Conservation (phyloP, 2,329 filamentous ascomycete genomes). For the Didymella keratinophila region DNA sequence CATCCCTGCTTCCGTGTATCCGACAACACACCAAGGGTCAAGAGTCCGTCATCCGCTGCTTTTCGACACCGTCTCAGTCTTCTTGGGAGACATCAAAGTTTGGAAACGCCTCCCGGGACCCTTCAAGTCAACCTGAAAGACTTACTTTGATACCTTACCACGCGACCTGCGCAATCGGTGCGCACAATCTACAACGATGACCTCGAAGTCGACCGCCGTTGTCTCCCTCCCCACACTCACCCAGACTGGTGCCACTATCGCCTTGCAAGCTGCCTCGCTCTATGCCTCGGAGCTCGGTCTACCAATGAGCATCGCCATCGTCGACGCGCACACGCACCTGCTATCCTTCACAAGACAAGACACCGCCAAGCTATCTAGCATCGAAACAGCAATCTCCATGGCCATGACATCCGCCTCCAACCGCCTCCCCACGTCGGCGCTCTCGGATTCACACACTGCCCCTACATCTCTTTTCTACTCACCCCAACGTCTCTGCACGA, state of each 20-base stretch:
- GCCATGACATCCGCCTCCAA: slow-evolving; percentile 64
- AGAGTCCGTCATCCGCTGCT: background rate
- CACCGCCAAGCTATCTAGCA: slow-evolving; percentile 58
- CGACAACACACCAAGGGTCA: background rate
- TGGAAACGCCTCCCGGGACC: no score
- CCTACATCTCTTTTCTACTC: slow-evolving; percentile 57
- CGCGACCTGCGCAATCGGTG: background rate
- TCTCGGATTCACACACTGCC: slow-evolving; percentile 58
- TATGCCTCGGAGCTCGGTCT: slow-evolving; percentile 39
- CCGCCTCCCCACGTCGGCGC: slow-evolving; percentile 58
- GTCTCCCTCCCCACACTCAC: slow-evolving; percentile 39
- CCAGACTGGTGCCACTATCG: slow-evolving; percentile 40
- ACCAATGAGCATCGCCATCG: slow-evolving; percentile 58
- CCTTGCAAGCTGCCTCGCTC: slow-evolving; percentile 39
- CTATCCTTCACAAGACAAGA: slow-evolving; percentile 59
- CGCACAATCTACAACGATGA: slow-evolving; percentile 14
- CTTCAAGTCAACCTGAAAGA: no score
- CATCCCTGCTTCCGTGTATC: background rate
- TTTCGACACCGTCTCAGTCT: no score
- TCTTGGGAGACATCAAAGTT: no score
- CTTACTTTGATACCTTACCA: no score
- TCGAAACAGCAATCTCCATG: slow-evolving; percentile 68
- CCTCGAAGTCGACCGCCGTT: slow-evolving; percentile 24
- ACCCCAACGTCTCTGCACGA: slow-evolving; percentile 59
- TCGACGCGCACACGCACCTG: slow-evolving; percentile 54